phyloP scores from a whole-genome alignment of 805 yeast species.

The Limtongozyma cylindracea region DNA sequence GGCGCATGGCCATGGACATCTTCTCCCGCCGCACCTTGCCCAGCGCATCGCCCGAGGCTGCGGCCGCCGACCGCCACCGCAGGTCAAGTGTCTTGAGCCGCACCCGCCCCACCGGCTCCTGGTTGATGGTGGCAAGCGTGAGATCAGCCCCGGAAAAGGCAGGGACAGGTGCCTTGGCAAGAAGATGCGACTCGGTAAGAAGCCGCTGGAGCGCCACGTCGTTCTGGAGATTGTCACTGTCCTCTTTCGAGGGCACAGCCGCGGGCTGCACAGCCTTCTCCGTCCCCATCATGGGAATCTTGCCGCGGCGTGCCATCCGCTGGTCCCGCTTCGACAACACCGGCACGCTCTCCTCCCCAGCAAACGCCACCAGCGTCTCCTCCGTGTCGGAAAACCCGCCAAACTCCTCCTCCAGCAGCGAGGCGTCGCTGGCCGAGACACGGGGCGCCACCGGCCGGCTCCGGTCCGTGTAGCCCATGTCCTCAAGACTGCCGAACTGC shows the following conservation, averaged over 20 bases:
- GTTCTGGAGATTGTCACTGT: conserved; percentile 29
- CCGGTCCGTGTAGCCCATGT: conserved; percentile 21
- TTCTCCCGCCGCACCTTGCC: conserved; percentile 24
- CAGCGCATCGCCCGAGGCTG: conserved; percentile 15
- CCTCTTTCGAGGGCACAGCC: conserved; percentile 17
- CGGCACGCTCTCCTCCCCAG: conserved; percentile 1
- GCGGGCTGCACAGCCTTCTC: too few species aligned
- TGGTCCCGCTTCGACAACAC: conserved; percentile 17
- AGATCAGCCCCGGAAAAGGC: conserved; percentile 38
- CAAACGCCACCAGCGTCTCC: conserved; percentile 1
- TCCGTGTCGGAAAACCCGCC: too few species aligned
- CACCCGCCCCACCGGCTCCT: conserved; percentile 44
- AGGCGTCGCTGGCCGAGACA: conserved; percentile 1
- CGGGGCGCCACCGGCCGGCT: conserved; percentile 1
- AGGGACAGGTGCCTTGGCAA: too few species aligned
- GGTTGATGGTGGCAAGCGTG: conserved; percentile 34
- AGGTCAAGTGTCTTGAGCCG: conserved; percentile 36
- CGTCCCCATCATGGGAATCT: too few species aligned
- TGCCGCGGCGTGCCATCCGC: conserved; percentile 30
- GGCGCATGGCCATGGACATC: conserved; percentile 76
- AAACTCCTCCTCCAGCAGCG: conserved; percentile 1
- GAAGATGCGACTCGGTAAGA: conserved; percentile 45
- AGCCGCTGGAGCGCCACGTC: conserved; percentile 54
- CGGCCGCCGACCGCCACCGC: conserved; percentile 20
- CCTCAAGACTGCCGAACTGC: conserved; percentile 33